Evolutionary conservation across 2,329 filamentous ascomycete genomes (phyloP).

Genomic region (Aquanectria penicillioides): DNA sequence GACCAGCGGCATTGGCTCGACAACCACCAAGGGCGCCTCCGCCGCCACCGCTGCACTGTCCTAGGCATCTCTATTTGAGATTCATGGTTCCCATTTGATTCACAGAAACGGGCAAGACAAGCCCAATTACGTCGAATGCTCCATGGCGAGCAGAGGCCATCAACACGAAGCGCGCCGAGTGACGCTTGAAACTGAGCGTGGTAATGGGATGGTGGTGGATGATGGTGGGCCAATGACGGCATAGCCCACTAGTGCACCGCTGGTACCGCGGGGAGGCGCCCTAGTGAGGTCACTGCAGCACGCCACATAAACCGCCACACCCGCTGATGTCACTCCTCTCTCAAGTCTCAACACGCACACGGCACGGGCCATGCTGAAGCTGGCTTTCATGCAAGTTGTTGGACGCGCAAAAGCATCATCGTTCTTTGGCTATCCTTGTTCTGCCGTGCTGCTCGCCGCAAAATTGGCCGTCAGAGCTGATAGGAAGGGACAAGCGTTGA

Average conservation of each 20-base stretch:
- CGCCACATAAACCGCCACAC: conserved; percentile 23
- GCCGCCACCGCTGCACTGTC: background rate
- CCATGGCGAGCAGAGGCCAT: no score
- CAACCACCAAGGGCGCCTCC: background rate
- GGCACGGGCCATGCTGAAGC: no score
- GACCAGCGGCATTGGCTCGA: background rate
- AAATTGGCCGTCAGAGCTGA: no score
- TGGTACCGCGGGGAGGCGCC: conserved; percentile 11
- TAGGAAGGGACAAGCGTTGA: no score
- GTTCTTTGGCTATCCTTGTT: background rate
- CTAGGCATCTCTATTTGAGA: background rate
- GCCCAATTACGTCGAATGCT: conserved; percentile 4
- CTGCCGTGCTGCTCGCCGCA: background rate
- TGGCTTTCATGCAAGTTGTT: no score
- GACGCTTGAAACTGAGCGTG: background rate
- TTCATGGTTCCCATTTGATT: conserved; percentile 1
- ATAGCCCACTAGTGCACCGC: conserved; percentile 19
- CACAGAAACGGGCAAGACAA: background rate
- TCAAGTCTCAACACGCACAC: no score
- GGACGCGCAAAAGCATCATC: conserved; percentile 1
- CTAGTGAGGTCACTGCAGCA: conserved; percentile 39
- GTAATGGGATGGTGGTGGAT: background rate
- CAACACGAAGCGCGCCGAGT: no score
- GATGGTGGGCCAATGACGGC: conserved; percentile 33
- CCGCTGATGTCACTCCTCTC: conserved; percentile 37